Evolutionary conservation across 2,329 filamentous ascomycete genomes (phyloP), one percentile per base, ranked within the genome.

Genomic region (Ophiocordyceps camponoti-rufipedis): DNA sequence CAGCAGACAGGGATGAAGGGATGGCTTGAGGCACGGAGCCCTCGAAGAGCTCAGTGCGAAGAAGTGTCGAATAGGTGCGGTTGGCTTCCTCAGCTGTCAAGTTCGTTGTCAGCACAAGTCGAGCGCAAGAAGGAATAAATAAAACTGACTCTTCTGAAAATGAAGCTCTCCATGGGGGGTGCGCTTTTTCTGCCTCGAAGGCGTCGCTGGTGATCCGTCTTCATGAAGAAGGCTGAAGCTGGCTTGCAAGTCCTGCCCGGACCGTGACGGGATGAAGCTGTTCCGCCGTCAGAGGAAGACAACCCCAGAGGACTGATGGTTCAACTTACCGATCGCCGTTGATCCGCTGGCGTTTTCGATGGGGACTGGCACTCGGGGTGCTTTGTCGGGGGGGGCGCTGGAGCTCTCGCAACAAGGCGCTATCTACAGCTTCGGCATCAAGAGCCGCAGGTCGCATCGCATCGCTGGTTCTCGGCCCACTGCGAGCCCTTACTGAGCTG

Each of bases 191-290:
- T 82, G 75, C 58, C 80, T 85, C 4, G 87, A 89, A 1, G 89
- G 86, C 1, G 88, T 94, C 12, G 89, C 84, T 18, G 91, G 91
- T 18, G 89, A 95, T 38, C 83, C 87, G 59, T 94, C 87, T 50
- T 95, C 89, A 57, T 94, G 85, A 28, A 96, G 71, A 46, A 96
- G 68, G 58, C 80, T 94, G 64, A 91, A 96, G 62, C 87, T 93
- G 45, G 89, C 87, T 59, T 89, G 84, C 23, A 96, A 69, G 62
- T 98, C 91, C 62, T 94, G 87, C 6, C 89, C 91, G 51, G 88
- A 82, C 40, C 91, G 78, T 54, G 91, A 93, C 28, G 91, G 91
- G 53, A 98, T 96, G 60, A 98, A 98, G 55, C 91, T 94, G 58
- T 47, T 44, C 33, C 16, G 42, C 41, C 43, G 52, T 60, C 46